Evolutionary conservation across 2,329 filamentous ascomycete genomes (phyloP), one percentile per base, ranked within the genome.

Genomic region (Colletotrichum sp.): DNA sequence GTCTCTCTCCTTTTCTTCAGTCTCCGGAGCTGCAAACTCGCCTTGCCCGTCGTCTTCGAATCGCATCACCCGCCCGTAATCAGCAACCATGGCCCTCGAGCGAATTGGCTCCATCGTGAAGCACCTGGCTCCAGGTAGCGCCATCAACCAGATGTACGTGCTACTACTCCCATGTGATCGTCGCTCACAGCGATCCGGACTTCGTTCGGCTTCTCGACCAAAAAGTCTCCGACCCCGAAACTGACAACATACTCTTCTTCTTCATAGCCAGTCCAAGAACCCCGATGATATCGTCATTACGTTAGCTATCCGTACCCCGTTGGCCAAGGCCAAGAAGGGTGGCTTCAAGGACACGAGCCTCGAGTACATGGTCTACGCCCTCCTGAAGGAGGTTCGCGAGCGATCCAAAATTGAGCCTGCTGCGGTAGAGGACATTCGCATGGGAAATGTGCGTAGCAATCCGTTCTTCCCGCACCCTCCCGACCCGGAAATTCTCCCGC

Each of bases 261-360:
- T 22, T 19, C 64, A 59, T 75, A 98, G 96, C 82, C 96, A 95
- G 74, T 93, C 95, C 80, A 96, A 98, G 89, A 98, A 98, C 85
- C 92, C 96, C 80, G 96, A 98, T 84, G 97, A 99, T 88, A 91
- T 99, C 71, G 97, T 99, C 84, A 98, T 98, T 83, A 99, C 97
- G 9, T 92, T 98, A 74, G 96, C 96, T 32, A 89, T 96, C 81
- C 94, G 97, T 72, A 98, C 96, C 32, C 96, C 97, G 1, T 90
- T 99, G 77, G 90, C 94, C 83, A 98, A 98, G 88, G 96, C 91
- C 68, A 90, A 90, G 84, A 98, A 98, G 90, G 96, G 97, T 79
- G 95, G 96, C 57, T 94, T 99, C 89, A 98, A 98, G 89, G 96
- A 99, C 85, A 98, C 96, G 8, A 91, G 91, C 55, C 91, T 98